Base-by-base conservation (phyloP, 306 rosid species). In the Castanopsis chinensis region DNA sequence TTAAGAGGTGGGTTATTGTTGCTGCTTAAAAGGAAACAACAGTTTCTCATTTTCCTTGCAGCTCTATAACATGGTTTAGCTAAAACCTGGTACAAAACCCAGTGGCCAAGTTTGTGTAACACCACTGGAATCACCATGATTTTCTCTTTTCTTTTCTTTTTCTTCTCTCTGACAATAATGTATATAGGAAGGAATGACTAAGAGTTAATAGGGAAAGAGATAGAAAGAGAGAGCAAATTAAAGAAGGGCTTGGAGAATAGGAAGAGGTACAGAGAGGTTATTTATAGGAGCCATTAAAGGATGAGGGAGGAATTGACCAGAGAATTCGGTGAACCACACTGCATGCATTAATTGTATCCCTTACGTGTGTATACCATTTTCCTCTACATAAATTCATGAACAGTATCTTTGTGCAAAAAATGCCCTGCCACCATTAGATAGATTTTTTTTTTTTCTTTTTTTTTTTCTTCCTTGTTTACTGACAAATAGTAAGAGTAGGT, bases 1-100 rank as follows among this genome's bases (percentile, higher is more conserved):
- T 67, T 82, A 2, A 76, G 71, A 87, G 89, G 78, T 8, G 84
- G 51, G 73, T 81, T 41, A 41, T 8, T 41, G 12, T 41, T 41
- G 45, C 8, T 73, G 6, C 72, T 77, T 28, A 86, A 76, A 68
- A 86, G 60, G 54, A 83, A 80, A 1, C 86, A 86, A 85, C 78
- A 92, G 78, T 83, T 91, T 56, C 77, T 88, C 83, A 94, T 75
- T 79, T 92, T 90, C 52, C 85, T 92, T n/a, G 92, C 91, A 45
- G 94, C 96, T 87, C 64, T 88, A 69, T 85, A 83, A 13, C 67
- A 89, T 63, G 97, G 87, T 72, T 88, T 94, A 12, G 97, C 90
- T 32, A 92, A 81, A 15, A 89, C 80, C 69, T 90, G 90, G 91
- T 89, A 85, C 27, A 87, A 68, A 6, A 94, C 81, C 93, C 78